Evolutionary conservation across 2,329 filamentous ascomycete genomes (phyloP).

Genomic region (Scedosporium aurantiacum): DNA sequence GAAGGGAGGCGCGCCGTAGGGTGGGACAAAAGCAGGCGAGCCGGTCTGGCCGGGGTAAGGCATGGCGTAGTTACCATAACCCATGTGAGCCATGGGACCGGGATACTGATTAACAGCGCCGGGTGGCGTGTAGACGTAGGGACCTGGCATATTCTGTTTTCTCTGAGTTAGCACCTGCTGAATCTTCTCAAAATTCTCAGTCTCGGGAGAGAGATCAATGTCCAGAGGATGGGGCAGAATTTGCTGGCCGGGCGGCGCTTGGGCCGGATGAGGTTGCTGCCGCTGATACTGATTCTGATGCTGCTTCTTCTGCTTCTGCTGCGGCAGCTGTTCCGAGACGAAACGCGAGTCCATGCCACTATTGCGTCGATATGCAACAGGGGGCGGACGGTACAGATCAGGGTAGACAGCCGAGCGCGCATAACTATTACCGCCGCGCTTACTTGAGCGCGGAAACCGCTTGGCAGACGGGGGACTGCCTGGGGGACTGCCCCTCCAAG

Average conservation of each 20-base stretch:
- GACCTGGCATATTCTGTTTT: slow-evolving; percentile 39
- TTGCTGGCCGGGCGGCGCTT: neutral
- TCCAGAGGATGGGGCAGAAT: neutral
- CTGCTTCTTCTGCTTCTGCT: slow-evolving; percentile 12
- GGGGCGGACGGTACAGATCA: neutral
- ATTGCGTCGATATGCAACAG: neutral
- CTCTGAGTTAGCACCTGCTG: slow-evolving; percentile 62
- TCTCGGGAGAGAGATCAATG: slow-evolving; percentile 57
- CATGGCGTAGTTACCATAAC: slow-evolving; percentile 33
- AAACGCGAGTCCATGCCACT: neutral
- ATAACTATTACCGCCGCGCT: slow-evolving; percentile 26
- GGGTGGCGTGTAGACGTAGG: slow-evolving; percentile 41
- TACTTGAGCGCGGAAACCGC: slow-evolving; percentile 31
- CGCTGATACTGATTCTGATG: slow-evolving; percentile 13
- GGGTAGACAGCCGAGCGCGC: neutral
- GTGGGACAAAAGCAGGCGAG: slow-evolving; percentile 39
- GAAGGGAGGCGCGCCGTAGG: slow-evolving; percentile 28
- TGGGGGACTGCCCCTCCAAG: neutral
- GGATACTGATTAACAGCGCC: slow-evolving; percentile 27
- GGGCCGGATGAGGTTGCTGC: slow-evolving; percentile 12
- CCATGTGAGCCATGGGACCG: slow-evolving; percentile 23
- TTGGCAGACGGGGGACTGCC: slow-evolving; percentile 18
- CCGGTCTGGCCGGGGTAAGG: slow-evolving; percentile 35
- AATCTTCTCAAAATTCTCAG: slow-evolving; percentile 62
- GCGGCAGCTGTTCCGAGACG: neutral